These are phyloP conservation scores for Naganishia kalamii DNA, from an alignment of 768 basidiomycete genomes.

Conservation along the genomic window DNA sequence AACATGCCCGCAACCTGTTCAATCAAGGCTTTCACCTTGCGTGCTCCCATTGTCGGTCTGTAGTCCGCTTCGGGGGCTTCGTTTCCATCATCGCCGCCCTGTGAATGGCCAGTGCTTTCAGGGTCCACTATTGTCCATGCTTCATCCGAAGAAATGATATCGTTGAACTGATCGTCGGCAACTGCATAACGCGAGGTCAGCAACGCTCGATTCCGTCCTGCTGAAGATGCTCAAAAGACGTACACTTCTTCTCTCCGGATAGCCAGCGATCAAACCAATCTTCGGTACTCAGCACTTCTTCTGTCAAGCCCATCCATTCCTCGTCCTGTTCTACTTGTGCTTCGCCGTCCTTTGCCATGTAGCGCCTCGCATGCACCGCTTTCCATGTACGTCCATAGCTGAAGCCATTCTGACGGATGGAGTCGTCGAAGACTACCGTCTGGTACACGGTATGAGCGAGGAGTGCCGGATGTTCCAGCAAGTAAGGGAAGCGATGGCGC, in stretches of 20 bases:
- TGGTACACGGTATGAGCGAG: slow-evolving; percentile 95
- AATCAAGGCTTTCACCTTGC: slow-evolving; percentile 72
- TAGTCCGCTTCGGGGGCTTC: slow-evolving; percentile 47
- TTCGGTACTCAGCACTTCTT: slow-evolving; percentile 68
- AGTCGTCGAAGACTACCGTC: slow-evolving; percentile 76
- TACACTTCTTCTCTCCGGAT: slow-evolving; percentile 79
- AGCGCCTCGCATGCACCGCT: neutral
- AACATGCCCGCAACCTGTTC: slow-evolving; percentile 79
- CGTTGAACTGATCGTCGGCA: slow-evolving; percentile 75
- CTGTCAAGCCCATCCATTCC: slow-evolving; percentile 71
- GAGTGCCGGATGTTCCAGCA: slow-evolving; percentile 71
- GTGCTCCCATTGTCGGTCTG: slow-evolving; percentile 73
- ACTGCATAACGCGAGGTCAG: slow-evolving; percentile 52
- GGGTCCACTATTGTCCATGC: slow-evolving; percentile 68
- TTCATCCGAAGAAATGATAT: slow-evolving; percentile 69
- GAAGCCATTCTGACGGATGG: slow-evolving; percentile 69
- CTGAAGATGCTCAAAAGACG: slow-evolving; percentile 41
- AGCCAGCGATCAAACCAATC: slow-evolving; percentile 93
- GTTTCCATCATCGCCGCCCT: slow-evolving; percentile 50
- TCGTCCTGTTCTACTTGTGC: slow-evolving; percentile 19
- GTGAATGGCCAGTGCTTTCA: slow-evolving; percentile 53
- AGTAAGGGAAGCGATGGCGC: slow-evolving; percentile 61
- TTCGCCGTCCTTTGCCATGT: neutral
- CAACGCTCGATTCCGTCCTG: neutral
- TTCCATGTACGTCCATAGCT: slow-evolving; percentile 48